These are phyloP conservation scores for Cymbopogon flexuosus DNA, from an alignment of 202 grass and related monocot genomes.

Conservation along the genomic window DNA sequence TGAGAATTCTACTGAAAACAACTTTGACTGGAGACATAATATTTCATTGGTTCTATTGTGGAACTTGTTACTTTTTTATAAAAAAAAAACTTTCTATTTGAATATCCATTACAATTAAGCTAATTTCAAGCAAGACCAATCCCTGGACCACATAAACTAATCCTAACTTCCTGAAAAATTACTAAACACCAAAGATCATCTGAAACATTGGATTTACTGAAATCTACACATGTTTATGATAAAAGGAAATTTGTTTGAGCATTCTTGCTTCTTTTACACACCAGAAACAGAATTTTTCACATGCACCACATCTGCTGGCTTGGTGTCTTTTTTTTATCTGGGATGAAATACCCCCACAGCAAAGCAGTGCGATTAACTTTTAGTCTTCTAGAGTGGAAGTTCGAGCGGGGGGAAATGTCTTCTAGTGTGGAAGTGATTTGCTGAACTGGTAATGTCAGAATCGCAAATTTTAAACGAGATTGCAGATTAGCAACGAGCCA, in stretches of 20 bases:
- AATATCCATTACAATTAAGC: neutral
- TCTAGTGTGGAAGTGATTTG: neutral
- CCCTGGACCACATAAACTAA: neutral
- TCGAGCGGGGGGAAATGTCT: no score
- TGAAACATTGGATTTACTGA: neutral
- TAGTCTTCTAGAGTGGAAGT: neutral
- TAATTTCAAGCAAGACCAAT: neutral
- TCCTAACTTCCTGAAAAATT: neutral
- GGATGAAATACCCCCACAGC: constrained; percentile 10
- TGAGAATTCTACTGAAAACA: neutral
- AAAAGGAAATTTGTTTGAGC: neutral
- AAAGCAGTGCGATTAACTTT: neutral
- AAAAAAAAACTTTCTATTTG: neutral
- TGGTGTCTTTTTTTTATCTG: neutral
- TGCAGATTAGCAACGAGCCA: neutral
- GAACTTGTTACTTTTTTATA: neutral
- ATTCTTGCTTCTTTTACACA: neutral
- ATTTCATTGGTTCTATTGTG: neutral
- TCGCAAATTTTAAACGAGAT: neutral
- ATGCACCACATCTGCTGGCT: neutral
- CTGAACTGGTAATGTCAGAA: neutral
- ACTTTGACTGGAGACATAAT: neutral
- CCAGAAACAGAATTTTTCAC: neutral
- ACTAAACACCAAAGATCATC: neutral
- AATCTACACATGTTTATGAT: neutral